These are phyloP conservation scores for Haemoproteus tartakovskyi DNA, from an alignment of 169 alveolate species.

Conservation along the genomic window DNA sequence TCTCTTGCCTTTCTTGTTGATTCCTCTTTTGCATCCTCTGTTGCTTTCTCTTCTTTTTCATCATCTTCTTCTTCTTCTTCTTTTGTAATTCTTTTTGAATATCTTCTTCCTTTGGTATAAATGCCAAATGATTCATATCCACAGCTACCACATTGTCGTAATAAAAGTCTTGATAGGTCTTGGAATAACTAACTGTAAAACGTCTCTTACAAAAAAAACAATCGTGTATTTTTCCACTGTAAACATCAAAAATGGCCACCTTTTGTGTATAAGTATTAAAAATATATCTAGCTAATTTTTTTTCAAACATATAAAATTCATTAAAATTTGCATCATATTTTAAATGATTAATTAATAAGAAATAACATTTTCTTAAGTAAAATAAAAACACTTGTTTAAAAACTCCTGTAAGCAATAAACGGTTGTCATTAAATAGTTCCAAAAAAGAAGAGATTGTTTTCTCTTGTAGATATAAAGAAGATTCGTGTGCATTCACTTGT, in stretches of 20 bases:
- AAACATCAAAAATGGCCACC: constrained; percentile 17
- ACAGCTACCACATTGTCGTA: constrained; percentile 35
- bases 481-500: too few species aligned
- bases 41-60: neutral
- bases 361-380: constrained; percentile 29
- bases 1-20: neutral
- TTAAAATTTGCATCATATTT: constrained; percentile 3
- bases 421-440: constrained; percentile 8
- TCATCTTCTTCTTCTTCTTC: neutral
- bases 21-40: neutral
- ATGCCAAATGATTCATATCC: constrained; percentile 13
- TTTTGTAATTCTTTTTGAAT: neutral
- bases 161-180: constrained; percentile 47
- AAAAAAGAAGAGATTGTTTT: constrained; percentile 10
- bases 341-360: constrained; percentile 1
- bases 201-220: constrained; percentile 44
- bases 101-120: neutral
- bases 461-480: too few species aligned
- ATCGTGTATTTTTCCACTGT: constrained; percentile 7
- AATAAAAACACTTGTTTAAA: constrained; percentile 27
- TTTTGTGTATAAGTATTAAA: constrained; percentile 22
- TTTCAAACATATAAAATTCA: constrained; percentile 13
- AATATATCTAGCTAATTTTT: constrained; percentile 21
- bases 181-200: constrained; percentile 22
- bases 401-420: constrained; percentile 3